Percentiles rank a stretch among this genome's conserved stretches.
Evolutionary conservation across 192 early-diverging fungal genomes (phyloP).

Genomic region (Spizellomyces sp.): DNA sequence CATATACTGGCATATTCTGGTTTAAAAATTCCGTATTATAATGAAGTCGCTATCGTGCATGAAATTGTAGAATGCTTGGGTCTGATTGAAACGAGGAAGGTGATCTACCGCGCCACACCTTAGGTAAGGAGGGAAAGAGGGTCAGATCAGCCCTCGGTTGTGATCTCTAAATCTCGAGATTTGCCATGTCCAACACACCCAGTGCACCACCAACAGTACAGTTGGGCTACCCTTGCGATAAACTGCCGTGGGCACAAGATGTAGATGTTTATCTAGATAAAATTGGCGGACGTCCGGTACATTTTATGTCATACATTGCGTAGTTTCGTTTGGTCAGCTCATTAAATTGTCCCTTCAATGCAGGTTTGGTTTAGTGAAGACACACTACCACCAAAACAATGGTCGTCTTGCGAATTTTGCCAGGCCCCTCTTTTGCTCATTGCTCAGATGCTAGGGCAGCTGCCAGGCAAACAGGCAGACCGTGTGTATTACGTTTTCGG

Average conservation of each 20-base stretch:
- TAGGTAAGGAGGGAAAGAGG: too few relatives aligned
- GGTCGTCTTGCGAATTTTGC: slow-evolving; percentile 58
- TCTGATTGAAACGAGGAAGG: too few relatives aligned
- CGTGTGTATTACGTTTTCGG: slow-evolving; percentile 79
- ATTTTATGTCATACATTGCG: background rate
- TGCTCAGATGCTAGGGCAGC: slow-evolving; percentile 74
- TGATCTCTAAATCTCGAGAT: too few relatives aligned
- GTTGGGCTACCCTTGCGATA: slow-evolving; percentile 31
- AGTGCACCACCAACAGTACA: background rate
- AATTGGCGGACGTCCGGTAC: slow-evolving; percentile 68
- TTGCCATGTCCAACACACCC: too few relatives aligned
- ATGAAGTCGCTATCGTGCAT: too few relatives aligned
- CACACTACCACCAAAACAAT: slow-evolving; percentile 21
- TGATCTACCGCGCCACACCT: too few relatives aligned
- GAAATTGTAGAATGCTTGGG: too few relatives aligned
- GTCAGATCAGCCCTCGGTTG: too few relatives aligned
- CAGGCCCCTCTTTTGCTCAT: slow-evolving; percentile 63
- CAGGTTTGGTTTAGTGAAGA: slow-evolving; percentile 25
- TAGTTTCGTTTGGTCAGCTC: too few relatives aligned
- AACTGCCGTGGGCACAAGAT: slow-evolving; percentile 38
- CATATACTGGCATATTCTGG: too few relatives aligned
- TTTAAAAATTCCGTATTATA: too few relatives aligned
- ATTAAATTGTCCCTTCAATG: background rate
- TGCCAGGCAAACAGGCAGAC: slow-evolving; percentile 65
- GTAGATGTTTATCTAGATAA: slow-evolving; percentile 64